Conservation (phyloP, 139 green algal species). For the Penium margaritaceum region DNA sequence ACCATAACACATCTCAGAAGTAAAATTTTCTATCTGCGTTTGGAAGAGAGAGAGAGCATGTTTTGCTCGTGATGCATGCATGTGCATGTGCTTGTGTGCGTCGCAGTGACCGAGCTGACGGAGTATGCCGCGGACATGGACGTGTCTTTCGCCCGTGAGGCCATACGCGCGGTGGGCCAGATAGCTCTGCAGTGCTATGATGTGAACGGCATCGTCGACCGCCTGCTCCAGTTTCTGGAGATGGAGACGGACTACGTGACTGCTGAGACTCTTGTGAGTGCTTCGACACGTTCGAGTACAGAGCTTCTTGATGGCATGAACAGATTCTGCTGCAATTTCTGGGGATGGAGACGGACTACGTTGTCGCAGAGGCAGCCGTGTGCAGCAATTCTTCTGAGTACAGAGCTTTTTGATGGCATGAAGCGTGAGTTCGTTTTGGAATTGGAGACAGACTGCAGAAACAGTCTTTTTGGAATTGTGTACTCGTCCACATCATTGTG, state of each 20-base stretch:
- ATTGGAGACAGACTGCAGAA: no score
- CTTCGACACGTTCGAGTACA: no score
- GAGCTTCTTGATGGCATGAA: no score
- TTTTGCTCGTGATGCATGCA: not conserved
- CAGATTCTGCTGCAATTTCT: no score
- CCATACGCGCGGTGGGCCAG: conserved; percentile 34
- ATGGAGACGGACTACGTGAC: conserved; percentile 57
- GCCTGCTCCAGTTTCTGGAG: conserved; percentile 84
- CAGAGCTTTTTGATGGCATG: no score
- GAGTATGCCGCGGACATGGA: conserved; percentile 48
- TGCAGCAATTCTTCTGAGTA: no score
- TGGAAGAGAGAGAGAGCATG: not conserved
- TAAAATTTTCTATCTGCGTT: not conserved
- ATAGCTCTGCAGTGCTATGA: conserved; percentile 57
- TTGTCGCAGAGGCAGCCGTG: no score
- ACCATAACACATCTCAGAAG: not conserved
- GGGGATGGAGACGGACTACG: no score
- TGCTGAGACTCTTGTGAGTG: conserved; percentile 56
- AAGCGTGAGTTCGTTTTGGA: no score
- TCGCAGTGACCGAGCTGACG: conserved; percentile 6
- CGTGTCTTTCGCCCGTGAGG: conserved; percentile 32
- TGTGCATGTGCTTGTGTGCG: not conserved
- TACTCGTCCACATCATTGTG: no score
- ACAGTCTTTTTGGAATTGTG: no score
- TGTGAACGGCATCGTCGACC: conserved; percentile 77